Conservation (phyloP, 2,329 filamentous ascomycete species). For the Remersonia thermophila region DNA sequence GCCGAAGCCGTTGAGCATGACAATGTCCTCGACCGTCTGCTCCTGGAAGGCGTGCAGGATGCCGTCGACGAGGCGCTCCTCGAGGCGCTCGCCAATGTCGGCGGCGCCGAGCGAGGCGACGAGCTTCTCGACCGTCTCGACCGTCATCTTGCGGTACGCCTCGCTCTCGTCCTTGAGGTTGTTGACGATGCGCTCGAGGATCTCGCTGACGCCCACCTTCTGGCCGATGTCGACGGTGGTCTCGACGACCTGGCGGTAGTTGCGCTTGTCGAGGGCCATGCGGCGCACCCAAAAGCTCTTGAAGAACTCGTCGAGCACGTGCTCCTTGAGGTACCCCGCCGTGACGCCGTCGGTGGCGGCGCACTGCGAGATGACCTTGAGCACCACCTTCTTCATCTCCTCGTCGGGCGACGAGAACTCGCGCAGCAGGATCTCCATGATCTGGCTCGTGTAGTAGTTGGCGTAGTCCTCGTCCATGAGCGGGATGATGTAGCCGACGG, state of each 20-base stretch:
- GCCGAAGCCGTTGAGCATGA: slow-evolving; percentile 95
- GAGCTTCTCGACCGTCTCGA: slow-evolving; percentile 95
- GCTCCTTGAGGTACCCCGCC: slow-evolving; percentile 85
- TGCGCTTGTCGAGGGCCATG: slow-evolving; percentile 95
- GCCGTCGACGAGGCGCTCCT: slow-evolving; percentile 89
- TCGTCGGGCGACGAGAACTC: slow-evolving; percentile 96
- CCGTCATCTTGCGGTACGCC: slow-evolving; percentile 96
- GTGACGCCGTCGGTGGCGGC: slow-evolving; percentile 91
- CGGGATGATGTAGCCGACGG: slow-evolving; percentile 94
- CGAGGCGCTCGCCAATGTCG: slow-evolving; percentile 82
- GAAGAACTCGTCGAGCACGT: slow-evolving; percentile 92
- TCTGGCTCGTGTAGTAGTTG: slow-evolving; percentile 96
- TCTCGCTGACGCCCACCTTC: slow-evolving; percentile 95
- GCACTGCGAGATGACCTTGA: slow-evolving; percentile 95
- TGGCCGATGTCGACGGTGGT: slow-evolving; percentile 95
- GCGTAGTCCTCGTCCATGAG: slow-evolving; percentile 99
- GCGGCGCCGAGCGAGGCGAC: slow-evolving; percentile 86
- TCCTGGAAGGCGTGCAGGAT: slow-evolving; percentile 96
- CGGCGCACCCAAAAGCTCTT: slow-evolving; percentile 97
- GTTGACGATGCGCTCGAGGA: slow-evolving; percentile 81
- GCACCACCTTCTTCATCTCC: slow-evolving; percentile 99
- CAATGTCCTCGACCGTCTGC: slow-evolving; percentile 88
- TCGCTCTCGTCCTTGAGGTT: slow-evolving; percentile 98
- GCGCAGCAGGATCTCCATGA: slow-evolving; percentile 94
- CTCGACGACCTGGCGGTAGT: slow-evolving; percentile 95